Evolutionary conservation across 192 early-diverging fungal species (phyloP), one percentile per base, ranked within the genome.

Genomic region (Backusella australiensis): DNA sequence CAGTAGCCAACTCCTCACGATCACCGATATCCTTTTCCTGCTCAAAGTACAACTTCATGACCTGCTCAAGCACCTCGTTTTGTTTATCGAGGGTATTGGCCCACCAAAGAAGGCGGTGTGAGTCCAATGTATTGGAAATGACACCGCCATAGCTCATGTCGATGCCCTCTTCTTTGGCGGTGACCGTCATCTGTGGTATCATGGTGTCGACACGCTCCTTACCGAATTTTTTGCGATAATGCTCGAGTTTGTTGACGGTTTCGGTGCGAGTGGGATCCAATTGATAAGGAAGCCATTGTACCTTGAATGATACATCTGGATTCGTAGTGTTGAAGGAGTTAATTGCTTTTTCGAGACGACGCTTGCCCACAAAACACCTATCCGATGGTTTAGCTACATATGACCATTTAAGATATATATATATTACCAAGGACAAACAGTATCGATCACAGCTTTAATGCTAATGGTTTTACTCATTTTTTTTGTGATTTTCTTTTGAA

Each of bases 41-140:
- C 82, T 96, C 94, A 85, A 92, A 93, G 75, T 95, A 96, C 8
- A 88, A 77, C 32, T 82, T 76, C 35, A 93, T 87, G 41, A 96
- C 71, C 68, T 87, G 84, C 14, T 90, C 87, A 23, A 93, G 86
- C 1, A 91, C 83, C 66, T 83, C 81, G 19, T 87, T 77, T 78
- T 94, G 87, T 23, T 85, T 84, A 29, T 86, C 88, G 14, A 86
- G 41, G 8, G 76, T 52, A 41, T 77, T 72, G 0, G 92, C 90
- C 77, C 81, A 93, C 39, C 84, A 78, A 38, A 94, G 83, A 19
- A 94, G 80, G 0, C 92, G 89, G 36, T 93, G 91, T 19, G 90
- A 87, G 34, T 93, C 87, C 12, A 91, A 72, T 0, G 89, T 90
- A 79, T 91, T 93, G 59, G 87, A 86, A 41, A 89, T 83, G 23